These are phyloP conservation scores for Fusarium sublunatum DNA, from an alignment of 2,329 filamentous ascomycete genomes.

Conservation along the genomic window DNA sequence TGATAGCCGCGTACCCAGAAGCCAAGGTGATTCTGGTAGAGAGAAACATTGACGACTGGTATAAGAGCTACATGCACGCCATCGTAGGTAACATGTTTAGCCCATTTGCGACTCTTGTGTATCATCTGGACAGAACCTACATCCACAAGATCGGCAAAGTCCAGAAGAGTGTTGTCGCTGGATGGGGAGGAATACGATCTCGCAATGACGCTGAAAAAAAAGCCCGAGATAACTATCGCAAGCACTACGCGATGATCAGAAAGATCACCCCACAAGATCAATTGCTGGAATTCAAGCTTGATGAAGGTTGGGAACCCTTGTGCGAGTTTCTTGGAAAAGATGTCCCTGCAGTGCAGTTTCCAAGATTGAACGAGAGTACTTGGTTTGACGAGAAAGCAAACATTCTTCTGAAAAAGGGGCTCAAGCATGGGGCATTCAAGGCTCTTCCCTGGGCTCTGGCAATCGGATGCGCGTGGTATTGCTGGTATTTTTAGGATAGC, in stretches of 20 bases:
- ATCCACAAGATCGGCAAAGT: slow-evolving; percentile 8
- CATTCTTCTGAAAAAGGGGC: background rate
- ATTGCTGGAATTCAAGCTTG: slow-evolving; percentile 48
- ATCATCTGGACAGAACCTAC: slow-evolving; percentile 5
- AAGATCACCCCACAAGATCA: background rate
- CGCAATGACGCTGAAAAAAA: slow-evolving; percentile 3
- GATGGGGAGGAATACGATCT: slow-evolving; percentile 15
- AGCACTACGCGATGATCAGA: slow-evolving; percentile 10
- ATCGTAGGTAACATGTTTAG: slow-evolving; percentile 14
- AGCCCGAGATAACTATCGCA: slow-evolving; percentile 10
- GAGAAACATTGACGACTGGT: slow-evolving; percentile 11
- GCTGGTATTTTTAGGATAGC: too few relatives aligned
- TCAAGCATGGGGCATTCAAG: background rate
- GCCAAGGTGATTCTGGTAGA: slow-evolving; percentile 18
- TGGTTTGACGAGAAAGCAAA: slow-evolving; percentile 18
- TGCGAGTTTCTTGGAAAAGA: slow-evolving; percentile 52
- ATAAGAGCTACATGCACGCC: slow-evolving; percentile 22
- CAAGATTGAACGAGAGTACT: slow-evolving; percentile 46
- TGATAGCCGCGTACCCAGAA: slow-evolving; percentile 19
- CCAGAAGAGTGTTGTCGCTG: slow-evolving; percentile 5
- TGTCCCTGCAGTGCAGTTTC: slow-evolving; percentile 44
- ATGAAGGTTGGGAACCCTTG: slow-evolving; percentile 53
- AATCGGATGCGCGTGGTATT: background rate
- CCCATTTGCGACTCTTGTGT: slow-evolving; percentile 3
- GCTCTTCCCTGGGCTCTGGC: slow-evolving; percentile 4